Evolutionary conservation across 306 rosid species (phyloP), one percentile per base, ranked within the genome.

Genomic region (Glycine soja): DNA sequence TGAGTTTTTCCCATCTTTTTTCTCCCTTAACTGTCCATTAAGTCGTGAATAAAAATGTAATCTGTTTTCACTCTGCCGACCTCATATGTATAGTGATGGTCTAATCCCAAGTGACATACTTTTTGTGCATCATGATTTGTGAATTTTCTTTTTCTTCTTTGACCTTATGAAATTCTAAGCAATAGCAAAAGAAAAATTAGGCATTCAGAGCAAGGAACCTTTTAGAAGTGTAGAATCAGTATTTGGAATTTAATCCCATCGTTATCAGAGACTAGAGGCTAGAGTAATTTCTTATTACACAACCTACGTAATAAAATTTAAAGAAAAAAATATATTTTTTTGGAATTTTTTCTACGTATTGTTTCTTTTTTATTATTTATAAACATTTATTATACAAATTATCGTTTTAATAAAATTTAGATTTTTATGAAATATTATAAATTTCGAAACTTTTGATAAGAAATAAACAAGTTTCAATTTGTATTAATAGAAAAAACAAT

Each of bases 71-170:
- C 47, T 65, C 5, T 32, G 70, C 70, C 70, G 70, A 38, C 48
- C 12, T 13, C 0, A 64, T 64, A 13, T 38, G 43, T 7, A n/a
- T 34, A 42, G 46, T 38, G 43, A 38, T 38, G 46, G 70, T 64
- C 19, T 64, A 36, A 2, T 36, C 40, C 40, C 15, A 13, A 64
- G 47, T 64, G 70, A 64, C 70, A n/a, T 64, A 36, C 10, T 34
- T 34, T 64, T 6, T 64, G 5, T 62, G 16, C 19, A 38, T 65
- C 70, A 65, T 38, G 70, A 65, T 32, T 32, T 0, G 2, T 32
- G 16, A 62, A 0, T 65, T 40, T 65, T 40, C 71, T n/a, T 65
- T 65, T 40, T 65, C 34, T n/a, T 67, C 30, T 67, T 15, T 67
- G 72, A 67, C 51, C 32, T 40, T 38, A 64, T 64, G 19, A 65